Base-by-base conservation (phyloP, 176 grass and related monocot species). In the Phyllostachys edulis region DNA sequence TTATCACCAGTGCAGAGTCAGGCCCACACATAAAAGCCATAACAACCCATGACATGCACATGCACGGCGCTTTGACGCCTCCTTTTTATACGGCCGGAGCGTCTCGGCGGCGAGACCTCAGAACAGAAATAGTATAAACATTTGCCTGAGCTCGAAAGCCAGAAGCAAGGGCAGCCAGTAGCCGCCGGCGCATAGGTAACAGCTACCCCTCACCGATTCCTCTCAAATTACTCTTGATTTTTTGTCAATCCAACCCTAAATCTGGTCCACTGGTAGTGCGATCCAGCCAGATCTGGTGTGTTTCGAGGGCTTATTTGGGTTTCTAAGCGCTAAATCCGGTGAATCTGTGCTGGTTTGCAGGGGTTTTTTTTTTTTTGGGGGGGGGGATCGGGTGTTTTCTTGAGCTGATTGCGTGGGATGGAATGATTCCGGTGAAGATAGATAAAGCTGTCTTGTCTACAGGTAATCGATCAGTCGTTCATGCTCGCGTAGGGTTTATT, bases 381-480 rank as follows among this genome's bases (percentile, higher is more conserved):
- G 44, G 49, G 62, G 26, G 21, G 14, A 77, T 51, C 9, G 41
- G 71, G 63, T 56, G 73, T 73, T 42, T 44, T 65, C 18, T 63
- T 72, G 23, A 32, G 76, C 39, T 73, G 69, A 27, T 75, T 42
- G 29, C 20, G 40, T 57, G 13, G 38, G 11, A n/a, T 78, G 80
- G 80, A 61, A 70, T 71, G 38, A 38, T 49, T 83, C 16, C 64
- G 57, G 34, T 78, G 65, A 6, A 83, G 80, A 78, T 83, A 64
- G 86, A 83, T 88, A 70, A 79, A 71, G 36, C 21, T 86, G 21
- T 61, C 32, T 38, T 76, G 78, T 45, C 62, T 67, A 73, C 86
- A 87, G 86, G 86, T 50, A 41, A 63, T 29, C 39, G 0, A 61
- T 45, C 77, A 1, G 54, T 38, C 68, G 46, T 63, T 63, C 23